Conservation (phyloP, 495 filamentous ascomycete genomes). For the Hyaloscypha hepaticicola region DNA sequence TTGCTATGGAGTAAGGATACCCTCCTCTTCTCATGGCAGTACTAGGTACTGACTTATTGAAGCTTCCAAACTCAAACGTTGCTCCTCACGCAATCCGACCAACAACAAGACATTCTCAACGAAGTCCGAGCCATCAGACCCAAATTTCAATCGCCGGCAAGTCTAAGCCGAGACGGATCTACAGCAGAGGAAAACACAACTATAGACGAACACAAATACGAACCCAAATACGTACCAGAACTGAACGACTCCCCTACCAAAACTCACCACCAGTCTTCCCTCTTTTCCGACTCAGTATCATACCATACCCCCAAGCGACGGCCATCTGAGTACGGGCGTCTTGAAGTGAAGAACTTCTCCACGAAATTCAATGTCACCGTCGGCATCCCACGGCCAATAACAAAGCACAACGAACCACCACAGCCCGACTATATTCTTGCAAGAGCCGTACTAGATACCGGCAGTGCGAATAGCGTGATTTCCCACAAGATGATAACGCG, state of each 20-base stretch:
- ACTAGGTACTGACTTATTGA: background rate
- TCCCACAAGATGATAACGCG: background rate
- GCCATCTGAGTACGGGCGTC: background rate
- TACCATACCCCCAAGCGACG: background rate
- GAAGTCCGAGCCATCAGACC: background rate
- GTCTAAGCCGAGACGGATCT: too few relatives aligned
- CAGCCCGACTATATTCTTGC: background rate
- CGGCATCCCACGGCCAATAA: background rate
- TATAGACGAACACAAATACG: too few relatives aligned
- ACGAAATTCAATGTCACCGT: background rate
- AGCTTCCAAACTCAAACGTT: conserved; percentile 1
- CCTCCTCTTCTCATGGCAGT: background rate
- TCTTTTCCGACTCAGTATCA: background rate
- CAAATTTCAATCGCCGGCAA: background rate
- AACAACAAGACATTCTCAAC: conserved; percentile 1
- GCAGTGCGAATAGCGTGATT: background rate
- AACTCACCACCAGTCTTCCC: background rate
- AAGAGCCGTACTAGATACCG: conserved; percentile 1
- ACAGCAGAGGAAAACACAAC: too few relatives aligned
- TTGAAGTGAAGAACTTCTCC: conserved; percentile 1
- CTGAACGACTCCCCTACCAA: too few relatives aligned
- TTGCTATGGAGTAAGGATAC: conserved; percentile 1
- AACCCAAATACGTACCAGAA: too few relatives aligned
- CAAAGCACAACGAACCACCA: background rate
- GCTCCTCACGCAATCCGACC: background rate